Evolutionary conservation across 1,139 yeast species (phyloP), one percentile per base, ranked within the genome.

Genomic region (Pichia sp.): DNA sequence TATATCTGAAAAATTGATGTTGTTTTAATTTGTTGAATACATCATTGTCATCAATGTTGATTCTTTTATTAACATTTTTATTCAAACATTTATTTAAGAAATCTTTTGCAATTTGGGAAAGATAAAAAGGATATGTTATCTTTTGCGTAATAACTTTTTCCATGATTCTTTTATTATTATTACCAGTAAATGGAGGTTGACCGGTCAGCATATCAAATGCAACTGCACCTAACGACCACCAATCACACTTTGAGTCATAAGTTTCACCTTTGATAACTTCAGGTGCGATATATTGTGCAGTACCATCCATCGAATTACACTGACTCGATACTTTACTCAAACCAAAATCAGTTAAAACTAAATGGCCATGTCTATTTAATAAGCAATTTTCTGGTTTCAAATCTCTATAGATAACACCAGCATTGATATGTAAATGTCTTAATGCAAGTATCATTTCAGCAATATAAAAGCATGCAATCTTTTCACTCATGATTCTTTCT

Each of bases 241-340:
- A 93, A 64, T 93, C 99, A 31, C 94, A 96, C 20, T 84, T 78
- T 53, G 82, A 86, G 59, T 88, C 94, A 63, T 93, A 93, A 6
- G 82, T 81, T 55, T 84, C 81, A 20, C 96, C 96, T 51, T 77
- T 80, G 27, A 93, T 72, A 27, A 93, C 85, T 64, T 93, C 99
- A 1, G 99, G 99, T 0, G 99, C 98, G 87, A 91, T 90, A 63
- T 89, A 91, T 65, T 90, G 96, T 0, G 96, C 95, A 0, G 97
- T 91, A 1, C 99, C 99, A 36, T 89, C 85, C 64, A 91, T 76
- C 2, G 96, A 83, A 58, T 77, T 84, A 61, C 77, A 82, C 42
- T 48, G 65, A 31, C 50, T 56, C 3, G 68, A 69, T 19, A 83
- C 90, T 63, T 90, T 91, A 51, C 95, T 85, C 37, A 91, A 73